These are phyloP conservation scores for Penicillium sclerotigenum DNA, from an alignment of 2,329 filamentous ascomycete genomes.

Conservation along the genomic window DNA sequence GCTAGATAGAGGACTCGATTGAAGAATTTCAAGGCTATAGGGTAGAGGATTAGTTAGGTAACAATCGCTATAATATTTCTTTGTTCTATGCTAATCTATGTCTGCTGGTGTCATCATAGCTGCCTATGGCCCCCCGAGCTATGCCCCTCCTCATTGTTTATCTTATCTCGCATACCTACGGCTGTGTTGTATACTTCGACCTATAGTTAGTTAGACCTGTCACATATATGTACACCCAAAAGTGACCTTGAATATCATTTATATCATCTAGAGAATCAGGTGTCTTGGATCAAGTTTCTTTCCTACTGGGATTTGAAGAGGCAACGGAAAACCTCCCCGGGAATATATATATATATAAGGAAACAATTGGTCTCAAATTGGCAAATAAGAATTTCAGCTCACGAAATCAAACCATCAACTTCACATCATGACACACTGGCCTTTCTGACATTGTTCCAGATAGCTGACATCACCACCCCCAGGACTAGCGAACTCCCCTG, in stretches of 20 bases:
- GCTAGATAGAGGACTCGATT: not conserved
- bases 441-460: constrained; percentile 58
- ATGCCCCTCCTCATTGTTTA: constrained; percentile 28
- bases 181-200: constrained; percentile 1
- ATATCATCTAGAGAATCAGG: no score
- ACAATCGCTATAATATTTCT: not conserved
- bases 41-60: not conserved
- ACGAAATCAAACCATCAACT: not conserved
- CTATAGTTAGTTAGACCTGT: constrained; percentile 12
- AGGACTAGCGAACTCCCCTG: constrained; percentile 40
- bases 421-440: constrained; percentile 53
- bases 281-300: not conserved
- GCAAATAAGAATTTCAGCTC: not conserved
- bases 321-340: no score
- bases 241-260: not conserved
- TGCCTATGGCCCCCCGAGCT: not conserved
- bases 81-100: not conserved
- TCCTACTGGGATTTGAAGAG: not conserved
- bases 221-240: not conserved
- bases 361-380: not conserved
- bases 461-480: constrained; percentile 73
- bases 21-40: not conserved
- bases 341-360: not conserved
- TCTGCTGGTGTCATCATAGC: constrained; percentile 8
- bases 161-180: constrained; percentile 21